Percentiles rank a stretch among this genome's conserved stretches.
These are phyloP conservation scores for Chondrostereum purpureum DNA, from an alignment of 1,284 basidiomycete genomes.

Conservation along the genomic window DNA sequence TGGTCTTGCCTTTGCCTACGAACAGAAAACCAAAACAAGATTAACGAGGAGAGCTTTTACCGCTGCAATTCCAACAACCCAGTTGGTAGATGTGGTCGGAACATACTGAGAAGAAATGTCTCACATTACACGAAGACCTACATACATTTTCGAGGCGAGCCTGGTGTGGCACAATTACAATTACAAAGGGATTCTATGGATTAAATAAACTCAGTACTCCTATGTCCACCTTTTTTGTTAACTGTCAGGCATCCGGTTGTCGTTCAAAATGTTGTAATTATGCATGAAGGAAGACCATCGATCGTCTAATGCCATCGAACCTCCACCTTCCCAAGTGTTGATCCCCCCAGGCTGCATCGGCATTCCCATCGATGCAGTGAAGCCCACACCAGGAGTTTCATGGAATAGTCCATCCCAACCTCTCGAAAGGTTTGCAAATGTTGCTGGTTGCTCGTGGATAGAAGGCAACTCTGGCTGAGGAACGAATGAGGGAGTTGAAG, in stretches of 20 bases:
- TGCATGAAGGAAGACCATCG: slow-evolving; percentile 34
- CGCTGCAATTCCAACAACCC: slow-evolving; percentile 55
- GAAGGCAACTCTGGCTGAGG: neutral
- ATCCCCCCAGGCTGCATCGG: too few species aligned
- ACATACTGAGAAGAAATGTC: too few species aligned
- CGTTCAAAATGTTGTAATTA: slow-evolving; percentile 23
- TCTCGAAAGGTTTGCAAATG: slow-evolving; percentile 10
- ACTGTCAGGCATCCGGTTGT: too few species aligned
- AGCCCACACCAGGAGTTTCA: slow-evolving; percentile 29
- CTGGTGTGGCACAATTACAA: too few species aligned
- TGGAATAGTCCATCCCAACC: slow-evolving; percentile 32
- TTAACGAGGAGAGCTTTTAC: slow-evolving; percentile 42
- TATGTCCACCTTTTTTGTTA: too few species aligned
- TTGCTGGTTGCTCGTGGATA: slow-evolving; percentile 3
- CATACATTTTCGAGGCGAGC: too few species aligned
- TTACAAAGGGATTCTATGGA: too few species aligned
- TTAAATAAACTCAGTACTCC: too few species aligned
- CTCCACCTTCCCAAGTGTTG: slow-evolving; percentile 11
- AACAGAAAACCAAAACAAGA: slow-evolving; percentile 57
- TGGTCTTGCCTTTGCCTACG: slow-evolving; percentile 57
- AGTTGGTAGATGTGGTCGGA: slow-evolving; percentile 44
- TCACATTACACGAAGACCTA: too few species aligned
- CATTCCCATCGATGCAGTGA: too few species aligned
- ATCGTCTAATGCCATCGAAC: slow-evolving; percentile 26
- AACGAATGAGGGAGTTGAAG: neutral